Base-by-base conservation (phyloP, 768 basidiomycete genomes). In the Phlebiopsis gigantea region DNA sequence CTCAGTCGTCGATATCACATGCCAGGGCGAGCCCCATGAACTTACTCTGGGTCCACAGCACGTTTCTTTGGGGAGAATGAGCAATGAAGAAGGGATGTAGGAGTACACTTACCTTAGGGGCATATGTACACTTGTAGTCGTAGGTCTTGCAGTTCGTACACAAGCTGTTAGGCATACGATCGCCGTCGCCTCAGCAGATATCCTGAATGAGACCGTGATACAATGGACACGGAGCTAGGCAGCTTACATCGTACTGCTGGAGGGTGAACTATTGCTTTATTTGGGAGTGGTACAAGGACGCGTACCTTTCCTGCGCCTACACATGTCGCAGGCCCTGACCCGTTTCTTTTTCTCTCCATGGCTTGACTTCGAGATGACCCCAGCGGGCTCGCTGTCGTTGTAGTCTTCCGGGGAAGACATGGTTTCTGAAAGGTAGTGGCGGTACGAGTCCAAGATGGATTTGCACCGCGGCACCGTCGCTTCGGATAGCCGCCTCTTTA, bases 131-230 rank as follows among this genome's bases (percentile, higher is more conserved):
- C 19, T 80, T 77, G 28, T 73, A 68, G 26, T 73, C 71, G 56
- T 70, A 77, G n/a, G 78, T 72, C 10, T 75, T 71, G 60, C 84
- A 84, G 61, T 82, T 83, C 7, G 77, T 77, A 61, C 82, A 85
- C 41, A 73, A 65, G 64, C 79, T 78, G 31, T 41, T 46, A 12
- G 56, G 55, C 59, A 54, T 60, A 9, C 39, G 50, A n/a, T 55
- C 59, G 42, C 59, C 55, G 21, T 60, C 59, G 39, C 59, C 59
- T 60, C 28, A 12, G 9, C 5, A 19, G 44, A 21, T 14, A 45
- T 22, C 25, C 29, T 39, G 44, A 29, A 47, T 56, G 24, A 41
- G 28, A 31, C 55, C 41, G 24, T 22, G 14, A n/a, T 34, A 21
- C 24, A 29, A 24, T 22, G 54, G 21, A 51, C 21, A 39, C 19